A percentile compares a stretch with the other conserved stretches of the same genome.
These are phyloP conservation scores for Nicotiana noctiflora DNA, from an alignment of 257 asterid species.

Conservation along the genomic window DNA sequence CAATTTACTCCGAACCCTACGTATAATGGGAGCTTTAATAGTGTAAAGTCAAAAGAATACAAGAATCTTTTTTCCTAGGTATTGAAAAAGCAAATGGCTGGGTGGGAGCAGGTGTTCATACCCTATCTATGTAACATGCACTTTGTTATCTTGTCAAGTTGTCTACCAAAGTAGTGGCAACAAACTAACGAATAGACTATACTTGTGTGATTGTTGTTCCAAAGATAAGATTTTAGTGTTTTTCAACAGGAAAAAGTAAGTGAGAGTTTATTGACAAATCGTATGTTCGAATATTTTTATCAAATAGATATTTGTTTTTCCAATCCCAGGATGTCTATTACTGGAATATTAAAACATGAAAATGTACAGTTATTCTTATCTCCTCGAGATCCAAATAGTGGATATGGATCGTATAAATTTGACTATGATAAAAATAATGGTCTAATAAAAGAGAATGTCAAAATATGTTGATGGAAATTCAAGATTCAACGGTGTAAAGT, in stretches of 20 bases:
- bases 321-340: background rate
- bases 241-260: background rate
- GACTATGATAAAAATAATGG: background rate
- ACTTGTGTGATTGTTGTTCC: background rate
- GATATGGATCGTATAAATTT: background rate
- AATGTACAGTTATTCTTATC: background rate
- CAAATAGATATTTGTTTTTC: background rate
- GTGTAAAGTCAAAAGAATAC: background rate
- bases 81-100: background rate
- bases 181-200: background rate
- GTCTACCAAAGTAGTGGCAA: background rate
- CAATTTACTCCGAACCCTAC: too few relatives aligned
- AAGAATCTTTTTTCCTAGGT: background rate
- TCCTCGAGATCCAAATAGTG: background rate
- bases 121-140: background rate
- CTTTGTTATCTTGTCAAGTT: background rate
- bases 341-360: background rate
- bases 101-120: background rate
- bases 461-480: background rate
- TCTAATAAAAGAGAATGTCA: background rate
- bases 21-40: too few relatives aligned
- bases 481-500: background rate
- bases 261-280: background rate
- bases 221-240: background rate
- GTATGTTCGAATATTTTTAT: background rate